Evolutionary conservation across 169 alveolate genomes (phyloP).

Genomic region (Babesia divergens): DNA sequence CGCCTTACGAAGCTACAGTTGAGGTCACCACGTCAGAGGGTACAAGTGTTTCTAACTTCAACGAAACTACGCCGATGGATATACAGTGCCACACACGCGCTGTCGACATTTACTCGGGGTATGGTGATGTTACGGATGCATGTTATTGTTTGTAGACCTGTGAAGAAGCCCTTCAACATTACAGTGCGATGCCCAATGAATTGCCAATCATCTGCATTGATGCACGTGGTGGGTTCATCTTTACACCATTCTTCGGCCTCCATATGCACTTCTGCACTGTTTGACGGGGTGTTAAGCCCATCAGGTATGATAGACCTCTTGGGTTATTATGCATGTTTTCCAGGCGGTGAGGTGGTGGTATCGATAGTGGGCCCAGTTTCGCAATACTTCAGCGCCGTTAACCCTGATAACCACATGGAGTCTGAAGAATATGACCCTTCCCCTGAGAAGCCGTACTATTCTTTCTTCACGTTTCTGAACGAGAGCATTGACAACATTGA

Average conservation of each 20-base stretch:
- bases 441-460: constrained; percentile 44
- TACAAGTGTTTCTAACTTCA: constrained; percentile 56
- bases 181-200: constrained; percentile 83
- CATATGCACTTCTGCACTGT: constrained; percentile 84
- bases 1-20: constrained; percentile 73
- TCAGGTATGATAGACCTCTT: constrained; percentile 44
- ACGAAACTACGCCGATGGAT: constrained; percentile 62
- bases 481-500: constrained; percentile 84
- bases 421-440: constrained; percentile 64
- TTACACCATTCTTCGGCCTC: constrained; percentile 85
- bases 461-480: constrained; percentile 51
- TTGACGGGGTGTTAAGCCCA: constrained; percentile 82
- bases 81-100: constrained; percentile 64
- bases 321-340: neutral
- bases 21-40: constrained; percentile 65
- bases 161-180: constrained; percentile 59
- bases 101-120: constrained; percentile 58
- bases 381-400: constrained; percentile 65
- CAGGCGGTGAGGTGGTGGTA: constrained; percentile 83
- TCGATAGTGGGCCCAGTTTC: constrained; percentile 74
- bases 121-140: constrained; percentile 27
- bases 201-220: constrained; percentile 74
- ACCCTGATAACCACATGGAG: constrained; percentile 21
- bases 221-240: constrained; percentile 79
- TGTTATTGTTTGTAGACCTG: constrained; percentile 46